phyloP scores from a whole-genome alignment of 768 basidiomycete species.

The Hypholoma sublateritium region DNA sequence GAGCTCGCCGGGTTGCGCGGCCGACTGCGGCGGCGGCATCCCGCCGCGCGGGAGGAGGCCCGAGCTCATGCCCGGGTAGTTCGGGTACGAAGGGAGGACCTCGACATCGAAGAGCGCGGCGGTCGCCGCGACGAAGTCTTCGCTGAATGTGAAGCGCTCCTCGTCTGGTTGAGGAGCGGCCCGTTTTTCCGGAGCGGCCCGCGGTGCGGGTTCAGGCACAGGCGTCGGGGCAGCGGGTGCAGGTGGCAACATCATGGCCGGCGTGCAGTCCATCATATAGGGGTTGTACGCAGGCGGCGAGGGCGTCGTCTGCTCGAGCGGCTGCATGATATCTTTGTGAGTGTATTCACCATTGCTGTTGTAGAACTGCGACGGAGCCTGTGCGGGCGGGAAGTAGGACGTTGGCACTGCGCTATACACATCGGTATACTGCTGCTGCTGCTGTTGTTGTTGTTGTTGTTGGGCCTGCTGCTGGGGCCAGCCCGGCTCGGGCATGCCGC shows the following conservation, averaged over 20 bases:
- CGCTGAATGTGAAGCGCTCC: constrained; percentile 35
- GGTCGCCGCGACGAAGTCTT: constrained; percentile 34
- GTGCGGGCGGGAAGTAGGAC: constrained; percentile 12
- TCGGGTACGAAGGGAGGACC: constrained; percentile 34
- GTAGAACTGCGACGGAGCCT: background rate
- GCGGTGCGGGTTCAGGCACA: background rate
- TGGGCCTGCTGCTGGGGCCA: constrained; percentile 11
- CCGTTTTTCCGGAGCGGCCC: background rate
- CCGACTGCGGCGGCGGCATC: constrained; percentile 3
- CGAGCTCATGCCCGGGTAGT: constrained; percentile 23
- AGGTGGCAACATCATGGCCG: background rate
- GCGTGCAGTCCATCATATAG: background rate
- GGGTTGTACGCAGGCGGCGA: background rate
- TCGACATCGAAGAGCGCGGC: constrained; percentile 32
- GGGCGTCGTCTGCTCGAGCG: background rate
- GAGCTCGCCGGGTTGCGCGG: constrained; percentile 21
- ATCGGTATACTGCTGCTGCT: constrained; percentile 3
- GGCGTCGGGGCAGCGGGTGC: background rate
- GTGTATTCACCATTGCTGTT: constrained; percentile 4
- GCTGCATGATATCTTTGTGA: background rate
- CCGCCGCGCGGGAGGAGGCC: constrained; percentile 10
- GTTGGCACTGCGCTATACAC: constrained; percentile 6
- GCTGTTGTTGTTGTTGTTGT: too few relatives aligned
- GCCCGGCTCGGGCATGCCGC: constrained; percentile 10
- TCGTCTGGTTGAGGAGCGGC: constrained; percentile 24